Conservation (phyloP, 2,329 filamentous ascomycete genomes). For the Polychaeton citri region DNA sequence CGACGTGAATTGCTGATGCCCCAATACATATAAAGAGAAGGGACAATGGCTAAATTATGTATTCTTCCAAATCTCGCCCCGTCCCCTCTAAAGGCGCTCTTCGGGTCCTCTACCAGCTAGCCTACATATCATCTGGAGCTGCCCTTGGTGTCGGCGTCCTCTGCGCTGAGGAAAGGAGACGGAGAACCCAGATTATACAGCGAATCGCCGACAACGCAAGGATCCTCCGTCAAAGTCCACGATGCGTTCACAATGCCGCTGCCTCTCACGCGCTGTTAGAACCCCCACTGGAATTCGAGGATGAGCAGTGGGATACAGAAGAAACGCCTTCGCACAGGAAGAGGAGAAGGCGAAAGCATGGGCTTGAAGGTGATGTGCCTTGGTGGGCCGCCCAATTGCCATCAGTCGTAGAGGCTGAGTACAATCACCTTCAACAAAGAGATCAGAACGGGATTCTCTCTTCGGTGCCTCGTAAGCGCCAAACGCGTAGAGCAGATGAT, state of each 20-base stretch:
- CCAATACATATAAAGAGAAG: too few species aligned
- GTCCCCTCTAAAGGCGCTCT: slow-evolving; percentile 23
- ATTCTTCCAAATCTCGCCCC: slow-evolving; percentile 15
- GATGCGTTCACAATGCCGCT: slow-evolving; percentile 13
- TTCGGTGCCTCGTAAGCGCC: too few species aligned
- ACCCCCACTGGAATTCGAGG: slow-evolving; percentile 3
- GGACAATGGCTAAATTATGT: slow-evolving; percentile 19
- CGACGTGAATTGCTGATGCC: too few species aligned
- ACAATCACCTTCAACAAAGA: background rate
- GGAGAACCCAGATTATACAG: slow-evolving; percentile 19
- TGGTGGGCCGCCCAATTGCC: slow-evolving; percentile 11
- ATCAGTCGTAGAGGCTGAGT: slow-evolving; percentile 14
- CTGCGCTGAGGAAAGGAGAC: slow-evolving; percentile 22
- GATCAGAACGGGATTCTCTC: too few species aligned
- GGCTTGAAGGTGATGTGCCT: background rate
- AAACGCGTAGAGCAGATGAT: too few species aligned
- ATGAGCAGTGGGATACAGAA: slow-evolving; percentile 1
- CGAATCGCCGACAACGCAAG: slow-evolving; percentile 23
- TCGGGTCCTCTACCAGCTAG: slow-evolving; percentile 23
- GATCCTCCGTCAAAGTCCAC: slow-evolving; percentile 16
- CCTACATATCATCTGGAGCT: slow-evolving; percentile 26
- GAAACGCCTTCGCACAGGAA: slow-evolving; percentile 1
- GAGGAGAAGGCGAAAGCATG: background rate
- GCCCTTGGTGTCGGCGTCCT: slow-evolving; percentile 21
- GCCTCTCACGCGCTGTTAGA: background rate